These are phyloP conservation scores for Ascochyta lentis DNA, from an alignment of 2,329 filamentous ascomycete species.

Conservation along the genomic window DNA sequence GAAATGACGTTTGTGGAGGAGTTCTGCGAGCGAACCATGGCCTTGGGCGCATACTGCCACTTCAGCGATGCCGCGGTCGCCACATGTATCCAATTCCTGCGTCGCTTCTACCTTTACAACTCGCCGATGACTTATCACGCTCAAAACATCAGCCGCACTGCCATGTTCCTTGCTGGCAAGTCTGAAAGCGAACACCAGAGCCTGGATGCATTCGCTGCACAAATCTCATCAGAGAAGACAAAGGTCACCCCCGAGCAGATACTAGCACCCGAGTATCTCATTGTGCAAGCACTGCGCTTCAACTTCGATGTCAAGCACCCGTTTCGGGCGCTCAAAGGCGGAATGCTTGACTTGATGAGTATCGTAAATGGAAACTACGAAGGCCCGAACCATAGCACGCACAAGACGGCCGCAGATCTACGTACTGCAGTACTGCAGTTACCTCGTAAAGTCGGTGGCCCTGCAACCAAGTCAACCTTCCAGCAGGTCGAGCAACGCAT, in stretches of 20 bases:
- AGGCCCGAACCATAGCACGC: constrained; percentile 24
- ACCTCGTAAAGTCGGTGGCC: constrained; percentile 26
- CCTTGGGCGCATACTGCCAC: constrained; percentile 64
- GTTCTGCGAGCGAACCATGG: constrained; percentile 70
- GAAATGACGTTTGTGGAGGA: constrained; percentile 82
- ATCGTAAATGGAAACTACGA: constrained; percentile 67
- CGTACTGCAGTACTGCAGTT: constrained; percentile 40
- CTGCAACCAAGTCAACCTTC: constrained; percentile 21
- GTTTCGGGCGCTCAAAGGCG: constrained; percentile 84
- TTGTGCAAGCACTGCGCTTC: constrained; percentile 91
- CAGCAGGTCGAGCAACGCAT: constrained; percentile 54
- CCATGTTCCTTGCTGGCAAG: constrained; percentile 92
- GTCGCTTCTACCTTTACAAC: constrained; percentile 94
- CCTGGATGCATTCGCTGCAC: constrained; percentile 62
- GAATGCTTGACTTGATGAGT: constrained; percentile 79
- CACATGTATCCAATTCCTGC: constrained; percentile 87
- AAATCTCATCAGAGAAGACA: constrained; percentile 35
- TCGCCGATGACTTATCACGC: constrained; percentile 96
- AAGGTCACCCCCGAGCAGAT: constrained; percentile 79
- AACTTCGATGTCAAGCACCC: constrained; percentile 93
- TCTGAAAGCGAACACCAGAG: constrained; percentile 83
- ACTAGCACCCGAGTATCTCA: constrained; percentile 87
- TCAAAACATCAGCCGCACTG: constrained; percentile 85
- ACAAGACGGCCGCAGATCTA: constrained; percentile 30
- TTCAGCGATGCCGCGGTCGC: constrained; percentile 70